Evolutionary conservation across 2,329 filamentous ascomycete species (phyloP).

Genomic region (Microdochium bolleyi): DNA sequence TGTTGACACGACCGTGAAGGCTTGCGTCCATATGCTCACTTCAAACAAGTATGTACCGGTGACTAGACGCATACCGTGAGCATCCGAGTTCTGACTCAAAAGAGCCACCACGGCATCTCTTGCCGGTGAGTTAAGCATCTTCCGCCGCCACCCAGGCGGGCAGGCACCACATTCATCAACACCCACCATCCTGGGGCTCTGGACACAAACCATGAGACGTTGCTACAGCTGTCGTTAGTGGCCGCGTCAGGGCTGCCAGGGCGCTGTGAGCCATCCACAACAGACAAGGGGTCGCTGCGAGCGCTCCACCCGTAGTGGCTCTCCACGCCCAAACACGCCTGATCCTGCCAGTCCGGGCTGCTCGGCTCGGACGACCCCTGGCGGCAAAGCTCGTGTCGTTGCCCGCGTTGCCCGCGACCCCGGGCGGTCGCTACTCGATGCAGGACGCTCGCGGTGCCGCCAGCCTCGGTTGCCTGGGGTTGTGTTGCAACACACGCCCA

Average conservation of each 20-base stretch:
- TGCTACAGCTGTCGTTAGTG: background rate
- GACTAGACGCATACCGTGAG: too few relatives aligned
- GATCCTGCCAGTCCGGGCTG: background rate
- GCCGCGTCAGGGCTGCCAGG: background rate
- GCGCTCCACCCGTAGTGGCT: background rate
- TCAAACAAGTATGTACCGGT: too few relatives aligned
- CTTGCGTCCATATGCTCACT: too few relatives aligned
- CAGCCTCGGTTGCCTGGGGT: background rate
- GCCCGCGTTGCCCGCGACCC: background rate
- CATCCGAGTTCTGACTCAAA: too few relatives aligned
- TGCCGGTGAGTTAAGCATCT: too few relatives aligned
- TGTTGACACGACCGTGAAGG: too few relatives aligned
- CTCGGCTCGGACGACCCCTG: background rate
- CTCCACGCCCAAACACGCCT: background rate
- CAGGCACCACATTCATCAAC: too few relatives aligned
- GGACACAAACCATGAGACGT: background rate
- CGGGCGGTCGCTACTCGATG: background rate
- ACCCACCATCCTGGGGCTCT: background rate
- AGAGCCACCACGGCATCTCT: too few relatives aligned
- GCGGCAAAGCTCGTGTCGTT: background rate
- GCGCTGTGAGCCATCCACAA: background rate
- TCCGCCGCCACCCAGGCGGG: too few relatives aligned
- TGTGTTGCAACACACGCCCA: background rate
- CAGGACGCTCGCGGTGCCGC: background rate
- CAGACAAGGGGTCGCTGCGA: background rate